Percentiles rank a stretch among this genome's conserved stretches.
phyloP scores from a whole-genome alignment of 352 stramenopile genomes.

The Globisporangium nagaii region DNA sequence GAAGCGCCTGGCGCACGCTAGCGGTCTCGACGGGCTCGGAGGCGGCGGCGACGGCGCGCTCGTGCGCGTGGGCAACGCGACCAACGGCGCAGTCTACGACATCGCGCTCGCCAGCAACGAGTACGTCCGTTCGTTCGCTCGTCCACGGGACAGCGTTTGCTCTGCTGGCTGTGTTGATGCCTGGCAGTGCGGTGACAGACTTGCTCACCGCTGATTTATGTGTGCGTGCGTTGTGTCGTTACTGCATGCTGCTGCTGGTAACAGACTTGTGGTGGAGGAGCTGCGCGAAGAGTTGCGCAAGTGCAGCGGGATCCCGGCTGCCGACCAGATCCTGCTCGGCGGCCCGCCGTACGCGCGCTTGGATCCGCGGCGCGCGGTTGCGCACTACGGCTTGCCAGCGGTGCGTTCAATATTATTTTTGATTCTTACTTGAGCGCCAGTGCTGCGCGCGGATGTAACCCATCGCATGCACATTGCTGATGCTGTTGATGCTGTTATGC shows the following conservation, averaged over 20 bases:
- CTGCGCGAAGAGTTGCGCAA: slow-evolving; percentile 55
- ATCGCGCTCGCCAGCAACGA: slow-evolving; percentile 37
- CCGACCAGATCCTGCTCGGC: slow-evolving; percentile 78
- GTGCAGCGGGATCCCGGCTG: slow-evolving; percentile 47
- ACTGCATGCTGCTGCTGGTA: slow-evolving; percentile 4
- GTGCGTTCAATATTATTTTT: slow-evolving; percentile 16
- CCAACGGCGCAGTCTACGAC: slow-evolving; percentile 29
- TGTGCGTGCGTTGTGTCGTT: background rate
- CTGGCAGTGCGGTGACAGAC: background rate
- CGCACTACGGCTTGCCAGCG: slow-evolving; percentile 57
- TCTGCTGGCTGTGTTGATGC: background rate
- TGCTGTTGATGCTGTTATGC: background rate
- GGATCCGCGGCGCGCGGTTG: slow-evolving; percentile 62
- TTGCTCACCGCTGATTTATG: no score
- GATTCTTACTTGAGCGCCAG: background rate
- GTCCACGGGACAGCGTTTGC: background rate
- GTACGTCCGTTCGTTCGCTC: slow-evolving; percentile 22
- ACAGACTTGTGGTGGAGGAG: slow-evolving; percentile 62
- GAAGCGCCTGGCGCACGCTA: background rate
- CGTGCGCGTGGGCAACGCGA: slow-evolving; percentile 45
- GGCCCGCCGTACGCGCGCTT: slow-evolving; percentile 72
- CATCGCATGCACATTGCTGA: background rate
- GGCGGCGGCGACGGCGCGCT: slow-evolving; percentile 10
- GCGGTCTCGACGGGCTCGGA: no score
- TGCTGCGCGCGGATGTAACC: background rate